These are phyloP conservation scores for Chrysanthemum lavandulifolium DNA, from an alignment of 129 eudicot species.

Conservation along the genomic window DNA sequence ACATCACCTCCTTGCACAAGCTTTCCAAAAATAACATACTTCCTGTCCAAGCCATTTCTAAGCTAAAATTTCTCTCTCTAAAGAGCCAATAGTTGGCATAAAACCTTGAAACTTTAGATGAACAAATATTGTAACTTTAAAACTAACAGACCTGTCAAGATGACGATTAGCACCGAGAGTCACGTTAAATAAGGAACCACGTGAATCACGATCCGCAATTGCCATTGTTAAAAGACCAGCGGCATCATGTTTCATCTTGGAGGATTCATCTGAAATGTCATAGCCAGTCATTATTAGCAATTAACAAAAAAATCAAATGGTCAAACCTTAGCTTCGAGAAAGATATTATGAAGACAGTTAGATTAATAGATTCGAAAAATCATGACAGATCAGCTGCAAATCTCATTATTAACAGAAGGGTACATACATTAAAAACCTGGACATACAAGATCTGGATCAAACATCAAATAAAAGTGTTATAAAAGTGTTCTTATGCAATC, in stretches of 20 bases:
- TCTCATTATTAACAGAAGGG: background rate
- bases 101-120: background rate
- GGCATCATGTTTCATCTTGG: constrained; percentile 81
- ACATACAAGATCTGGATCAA: background rate
- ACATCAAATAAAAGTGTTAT: background rate
- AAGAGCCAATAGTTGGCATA: background rate
- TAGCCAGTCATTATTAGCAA: background rate
- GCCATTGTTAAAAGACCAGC: constrained; percentile 90
- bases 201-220: constrained; percentile 77
- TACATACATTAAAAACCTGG: constrained; percentile 10
- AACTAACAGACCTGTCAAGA: constrained; percentile 65
- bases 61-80: background rate
- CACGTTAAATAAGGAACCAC: constrained; percentile 78
- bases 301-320: constrained; percentile 3
- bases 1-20: constrained; percentile 81
- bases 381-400: constrained; percentile 13
- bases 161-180: constrained; percentile 78
- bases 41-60: constrained; percentile 52
- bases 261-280: constrained; percentile 70
- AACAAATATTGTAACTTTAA: background rate
- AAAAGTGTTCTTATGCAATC: background rate
- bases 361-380: background rate
- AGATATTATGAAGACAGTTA: background rate
- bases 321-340: background rate
- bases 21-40: constrained; percentile 75